Base-by-base conservation (phyloP, 2,329 filamentous ascomycete genomes). In the Dothideomycetes sp. region DNA sequence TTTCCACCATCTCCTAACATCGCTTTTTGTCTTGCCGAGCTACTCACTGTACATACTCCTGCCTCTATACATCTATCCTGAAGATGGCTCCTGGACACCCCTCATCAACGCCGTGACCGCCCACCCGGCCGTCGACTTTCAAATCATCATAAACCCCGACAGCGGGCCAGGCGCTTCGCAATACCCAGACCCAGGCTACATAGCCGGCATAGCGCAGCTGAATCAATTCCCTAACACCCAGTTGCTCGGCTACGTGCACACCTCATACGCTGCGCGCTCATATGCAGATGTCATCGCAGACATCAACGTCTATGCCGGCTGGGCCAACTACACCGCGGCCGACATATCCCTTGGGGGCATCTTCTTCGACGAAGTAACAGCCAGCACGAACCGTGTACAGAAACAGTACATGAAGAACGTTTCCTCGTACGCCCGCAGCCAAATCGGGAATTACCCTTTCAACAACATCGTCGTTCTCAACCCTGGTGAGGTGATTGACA, bases 141-240 rank as follows among this genome's bases (percentile, higher is more conserved):
- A 9, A 9, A 9, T 30, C 9, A n/a, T 30, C 27, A 30, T 30
- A 30, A 30, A 30, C n/a, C 27, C 27, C 9, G 27, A 30, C 27
- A 30, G 27, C 27, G 27, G 27, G 9, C 27, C 27, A 9, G 27
- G 27, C 9, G 22, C 27, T n/a, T 30, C 27, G n/a, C 27, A 30
- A 30, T 30, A 30, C n/a, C 27, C 27, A 9, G n/a, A n/a, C 27
- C 34, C 37, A 17, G 36, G 31, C 31, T 30, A 30, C n/a, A n/a
- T 30, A 9, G 9, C 27, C 27, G 27, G 9, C 9, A 30, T 30
- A 9, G 9, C 9, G 27, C 9, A 30, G 27, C 27, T 30, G 27
- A 30, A 30, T n/a, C n/a, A 9, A 9, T 30, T 9, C 27, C n/a
- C 27, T n/a, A 30, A 30, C n/a, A n/a, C n/a, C 9, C 27, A n/a